A percentile compares a stretch with the other conserved stretches of the same genome.
Conservation (phyloP, 2,329 filamentous ascomycete genomes). For the Calcarisporium arbuscula region DNA sequence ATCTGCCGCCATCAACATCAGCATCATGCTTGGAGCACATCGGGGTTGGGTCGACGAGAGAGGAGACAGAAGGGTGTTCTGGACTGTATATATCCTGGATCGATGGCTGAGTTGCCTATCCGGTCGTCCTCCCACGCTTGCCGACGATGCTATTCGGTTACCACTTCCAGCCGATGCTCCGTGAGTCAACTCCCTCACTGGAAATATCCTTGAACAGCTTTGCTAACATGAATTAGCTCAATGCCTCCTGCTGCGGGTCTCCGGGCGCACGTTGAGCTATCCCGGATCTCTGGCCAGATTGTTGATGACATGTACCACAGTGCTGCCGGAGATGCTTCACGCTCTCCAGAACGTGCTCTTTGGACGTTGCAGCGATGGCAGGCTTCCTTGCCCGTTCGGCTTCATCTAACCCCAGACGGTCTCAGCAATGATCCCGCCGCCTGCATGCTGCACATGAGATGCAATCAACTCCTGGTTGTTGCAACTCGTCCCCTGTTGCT, state of each 20-base stretch:
- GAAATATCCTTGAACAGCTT: neutral
- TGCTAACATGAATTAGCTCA: constrained; percentile 20
- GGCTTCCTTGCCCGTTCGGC: constrained; percentile 25
- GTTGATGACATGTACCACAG: constrained; percentile 40
- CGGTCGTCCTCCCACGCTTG: constrained; percentile 40
- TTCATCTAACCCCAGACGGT: constrained; percentile 29
- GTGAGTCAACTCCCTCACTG: constrained; percentile 24
- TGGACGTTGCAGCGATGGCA: constrained; percentile 36
- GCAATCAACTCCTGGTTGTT: constrained; percentile 44
- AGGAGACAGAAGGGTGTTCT: constrained; percentile 42
- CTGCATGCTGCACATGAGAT: constrained; percentile 42
- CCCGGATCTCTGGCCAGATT: constrained; percentile 41
- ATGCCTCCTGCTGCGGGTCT: constrained; percentile 39
- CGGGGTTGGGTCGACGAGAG: constrained; percentile 36
- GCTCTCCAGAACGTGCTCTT: constrained; percentile 33
- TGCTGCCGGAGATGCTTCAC: constrained; percentile 23
- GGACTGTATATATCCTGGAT: constrained; percentile 47
- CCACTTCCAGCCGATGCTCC: constrained; percentile 30
- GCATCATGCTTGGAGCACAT: constrained; percentile 42
- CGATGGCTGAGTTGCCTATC: constrained; percentile 42
- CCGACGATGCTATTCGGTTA: constrained; percentile 41
- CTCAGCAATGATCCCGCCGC: constrained; percentile 34
- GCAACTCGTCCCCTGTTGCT: constrained; percentile 42
- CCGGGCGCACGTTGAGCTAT: constrained; percentile 38
- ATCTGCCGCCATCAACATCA: constrained; percentile 40